Conservation (phyloP, 1,284 basidiomycete genomes). For the Gomphus bonarii region DNA sequence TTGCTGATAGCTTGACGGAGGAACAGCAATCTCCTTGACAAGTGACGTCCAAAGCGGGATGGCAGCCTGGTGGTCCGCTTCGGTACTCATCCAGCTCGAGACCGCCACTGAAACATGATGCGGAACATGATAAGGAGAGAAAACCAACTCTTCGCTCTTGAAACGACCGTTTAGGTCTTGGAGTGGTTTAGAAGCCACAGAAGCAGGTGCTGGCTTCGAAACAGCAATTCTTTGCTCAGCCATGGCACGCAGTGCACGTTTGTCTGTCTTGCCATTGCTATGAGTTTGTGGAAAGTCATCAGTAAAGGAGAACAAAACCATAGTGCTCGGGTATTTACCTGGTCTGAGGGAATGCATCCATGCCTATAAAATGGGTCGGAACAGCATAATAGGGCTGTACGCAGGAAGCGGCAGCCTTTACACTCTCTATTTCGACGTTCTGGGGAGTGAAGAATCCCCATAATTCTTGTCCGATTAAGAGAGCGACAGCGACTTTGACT, state of each 20-base stretch:
- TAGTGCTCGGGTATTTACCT: constrained; percentile 24
- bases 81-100: not conserved
- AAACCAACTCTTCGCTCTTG: not conserved
- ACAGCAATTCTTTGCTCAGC: constrained; percentile 17
- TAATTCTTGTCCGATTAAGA: constrained; percentile 40
- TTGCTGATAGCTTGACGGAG: not conserved
- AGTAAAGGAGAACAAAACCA: not conserved
- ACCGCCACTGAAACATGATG: not conserved
- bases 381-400: constrained; percentile 52
- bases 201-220: not conserved
- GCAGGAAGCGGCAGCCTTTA: constrained; percentile 33
- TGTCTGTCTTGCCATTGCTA: constrained; percentile 44
- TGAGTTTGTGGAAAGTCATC: not conserved
- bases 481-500: constrained; percentile 37
- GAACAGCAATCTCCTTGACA: not conserved
- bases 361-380: constrained; percentile 33
- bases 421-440: constrained; percentile 27
- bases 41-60: constrained; percentile 4
- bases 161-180: not conserved
- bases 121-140: not conserved
- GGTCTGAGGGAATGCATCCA: constrained; percentile 40
- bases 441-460: constrained; percentile 46
- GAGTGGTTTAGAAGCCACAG: not conserved
- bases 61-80: not conserved
- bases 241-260: constrained; percentile 34